A percentile compares a stretch with the other conserved stretches of the same genome.
These are phyloP conservation scores for Penicillium sp. DNA, from an alignment of 2,329 filamentous ascomycete genomes.

Conservation along the genomic window DNA sequence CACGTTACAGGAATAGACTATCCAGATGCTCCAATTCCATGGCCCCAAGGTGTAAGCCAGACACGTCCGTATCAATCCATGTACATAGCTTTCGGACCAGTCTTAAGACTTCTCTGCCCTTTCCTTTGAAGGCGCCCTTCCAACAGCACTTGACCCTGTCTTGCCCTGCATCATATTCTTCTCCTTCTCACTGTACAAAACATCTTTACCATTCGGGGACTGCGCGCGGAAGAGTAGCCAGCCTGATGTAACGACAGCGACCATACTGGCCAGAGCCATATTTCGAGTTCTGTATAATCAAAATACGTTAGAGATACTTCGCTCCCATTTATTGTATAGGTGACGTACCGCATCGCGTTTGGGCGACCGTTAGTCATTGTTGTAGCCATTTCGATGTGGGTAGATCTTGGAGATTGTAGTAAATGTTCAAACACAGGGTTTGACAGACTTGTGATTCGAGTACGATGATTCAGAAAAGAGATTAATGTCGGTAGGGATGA, in stretches of 20 bases:
- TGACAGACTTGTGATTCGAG: too few species aligned
- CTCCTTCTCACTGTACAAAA: constrained; percentile 7
- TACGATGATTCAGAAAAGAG: too few species aligned
- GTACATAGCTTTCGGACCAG: not conserved
- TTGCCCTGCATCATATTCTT: constrained; percentile 5
- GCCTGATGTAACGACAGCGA: constrained; percentile 2
- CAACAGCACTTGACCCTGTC: not conserved
- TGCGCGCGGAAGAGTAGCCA: constrained; percentile 13
- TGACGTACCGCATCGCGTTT: not conserved
- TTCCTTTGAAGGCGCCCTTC: not conserved
- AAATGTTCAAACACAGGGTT: too few species aligned
- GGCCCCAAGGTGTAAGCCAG: not conserved
- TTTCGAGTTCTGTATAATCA: constrained; percentile 3
- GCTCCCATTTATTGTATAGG: too few species aligned
- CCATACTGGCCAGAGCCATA: constrained; percentile 4
- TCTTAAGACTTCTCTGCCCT: not conserved
- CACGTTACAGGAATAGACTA: too few species aligned
- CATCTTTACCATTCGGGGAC: constrained; percentile 9
- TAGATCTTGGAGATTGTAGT: not conserved
- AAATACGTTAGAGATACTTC: too few species aligned
- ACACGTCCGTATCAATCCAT: not conserved
- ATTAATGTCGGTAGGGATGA: too few species aligned
- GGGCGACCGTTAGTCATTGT: not conserved
- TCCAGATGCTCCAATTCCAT: too few species aligned
- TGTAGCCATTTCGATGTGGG: not conserved